Conservation (phyloP, 495 filamentous ascomycete species). For the Choiromyces venosus region DNA sequence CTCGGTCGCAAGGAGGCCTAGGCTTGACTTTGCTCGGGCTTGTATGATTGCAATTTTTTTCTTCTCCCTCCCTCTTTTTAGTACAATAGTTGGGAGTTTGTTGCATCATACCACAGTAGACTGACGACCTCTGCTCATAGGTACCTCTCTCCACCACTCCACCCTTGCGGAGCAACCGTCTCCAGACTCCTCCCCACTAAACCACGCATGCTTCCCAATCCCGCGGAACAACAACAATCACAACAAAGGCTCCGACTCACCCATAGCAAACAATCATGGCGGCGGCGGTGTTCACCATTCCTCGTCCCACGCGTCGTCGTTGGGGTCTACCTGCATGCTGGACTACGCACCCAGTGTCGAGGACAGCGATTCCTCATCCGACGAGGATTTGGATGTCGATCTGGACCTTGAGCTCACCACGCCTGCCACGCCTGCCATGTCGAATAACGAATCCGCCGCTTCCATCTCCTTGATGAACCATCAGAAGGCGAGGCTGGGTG, state of each 20-base stretch:
- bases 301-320: slow-evolving; percentile 44
- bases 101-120: not conserved
- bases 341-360: slow-evolving; percentile 40
- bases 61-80: not conserved
- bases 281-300: slow-evolving; percentile 37
- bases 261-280: slow-evolving; percentile 33
- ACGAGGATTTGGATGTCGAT: slow-evolving; percentile 39
- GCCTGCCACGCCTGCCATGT: slow-evolving; percentile 17
- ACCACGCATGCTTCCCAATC: slow-evolving; percentile 46
- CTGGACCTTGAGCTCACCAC: slow-evolving; percentile 32
- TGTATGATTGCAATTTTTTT: slow-evolving; percentile 23
- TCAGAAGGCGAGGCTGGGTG: slow-evolving; percentile 38
- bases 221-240: slow-evolving; percentile 37
- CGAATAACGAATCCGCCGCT: slow-evolving; percentile 35
- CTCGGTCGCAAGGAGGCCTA: slow-evolving; percentile 38
- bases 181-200: slow-evolving; percentile 79
- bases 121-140: slow-evolving; percentile 44
- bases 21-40: slow-evolving; percentile 41
- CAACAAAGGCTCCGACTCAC: slow-evolving; percentile 43
- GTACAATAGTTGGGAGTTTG: not conserved
- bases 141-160: slow-evolving; percentile 93
- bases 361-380: slow-evolving; percentile 36
- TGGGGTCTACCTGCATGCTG: slow-evolving; percentile 45
- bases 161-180: slow-evolving; percentile 81
- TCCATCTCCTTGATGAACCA: slow-evolving; percentile 40